Evolutionary conservation across 345 rosid genomes (phyloP).

Genomic region (Xanthoceras sorbifolium): DNA sequence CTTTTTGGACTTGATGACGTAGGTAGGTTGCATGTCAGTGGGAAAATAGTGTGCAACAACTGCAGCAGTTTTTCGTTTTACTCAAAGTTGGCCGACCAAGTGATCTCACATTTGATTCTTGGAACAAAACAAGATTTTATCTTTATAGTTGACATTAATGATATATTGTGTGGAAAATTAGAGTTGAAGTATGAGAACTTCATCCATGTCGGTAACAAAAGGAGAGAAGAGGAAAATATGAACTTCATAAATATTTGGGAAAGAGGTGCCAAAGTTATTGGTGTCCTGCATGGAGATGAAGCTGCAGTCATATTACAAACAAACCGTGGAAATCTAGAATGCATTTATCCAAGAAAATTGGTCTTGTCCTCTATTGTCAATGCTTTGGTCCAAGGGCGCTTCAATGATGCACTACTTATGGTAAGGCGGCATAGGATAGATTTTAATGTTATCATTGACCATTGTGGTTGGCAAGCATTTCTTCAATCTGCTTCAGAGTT

Average conservation of each 20-base stretch:
- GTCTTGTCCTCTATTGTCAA: slow-evolving; percentile 73
- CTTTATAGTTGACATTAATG: slow-evolving; percentile 68
- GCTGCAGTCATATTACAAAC: slow-evolving; percentile 87
- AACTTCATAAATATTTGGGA: slow-evolving; percentile 82
- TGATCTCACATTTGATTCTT: slow-evolving; percentile 76
- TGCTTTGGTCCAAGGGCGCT: slow-evolving; percentile 69
- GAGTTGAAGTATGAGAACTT: slow-evolving; percentile 60
- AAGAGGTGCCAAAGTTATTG: slow-evolving; percentile 79
- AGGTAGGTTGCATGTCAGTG: slow-evolving; percentile 68
- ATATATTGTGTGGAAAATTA: slow-evolving; percentile 58
- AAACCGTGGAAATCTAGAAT: slow-evolving; percentile 82
- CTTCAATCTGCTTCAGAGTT: slow-evolving; percentile 73
- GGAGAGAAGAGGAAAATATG: slow-evolving; percentile 58
- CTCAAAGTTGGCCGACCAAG: slow-evolving; percentile 69
- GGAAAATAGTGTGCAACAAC: slow-evolving; percentile 72
- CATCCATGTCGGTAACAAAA: slow-evolving; percentile 45
- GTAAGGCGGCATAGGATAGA: slow-evolving; percentile 95
- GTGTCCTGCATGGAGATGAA: slow-evolving; percentile 91
- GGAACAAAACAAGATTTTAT: slow-evolving; percentile 88
- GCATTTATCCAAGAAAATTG: slow-evolving; percentile 91
- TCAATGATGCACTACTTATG: slow-evolving; percentile 80
- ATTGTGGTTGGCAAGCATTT: slow-evolving; percentile 84
- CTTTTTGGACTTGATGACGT: slow-evolving; percentile 84
- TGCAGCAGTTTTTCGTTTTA: slow-evolving; percentile 88
- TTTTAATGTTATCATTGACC: slow-evolving; percentile 82